Evolutionary conservation across 495 filamentous ascomycete genomes (phyloP).

Genomic region (Apodospora peruviana): DNA sequence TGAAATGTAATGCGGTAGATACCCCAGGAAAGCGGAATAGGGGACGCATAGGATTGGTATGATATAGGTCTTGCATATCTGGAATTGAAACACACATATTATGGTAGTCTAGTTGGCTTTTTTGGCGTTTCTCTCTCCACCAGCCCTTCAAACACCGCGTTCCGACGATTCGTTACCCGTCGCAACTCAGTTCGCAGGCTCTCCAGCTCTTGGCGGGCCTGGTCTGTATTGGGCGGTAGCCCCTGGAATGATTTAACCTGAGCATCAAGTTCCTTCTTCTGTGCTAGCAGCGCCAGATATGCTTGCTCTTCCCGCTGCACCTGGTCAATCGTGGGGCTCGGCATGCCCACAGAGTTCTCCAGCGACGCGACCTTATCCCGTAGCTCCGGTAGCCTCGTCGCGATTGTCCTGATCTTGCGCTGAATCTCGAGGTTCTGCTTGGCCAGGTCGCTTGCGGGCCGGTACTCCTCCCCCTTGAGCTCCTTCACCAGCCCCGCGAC

Average conservation of each 20-base stretch:
- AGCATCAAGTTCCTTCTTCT: slow-evolving; percentile 52
- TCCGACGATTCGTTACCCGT: slow-evolving; percentile 51
- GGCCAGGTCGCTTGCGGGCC: slow-evolving; percentile 44
- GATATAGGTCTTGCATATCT: neutral
- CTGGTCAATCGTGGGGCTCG: slow-evolving; percentile 34
- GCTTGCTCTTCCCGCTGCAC: slow-evolving; percentile 48
- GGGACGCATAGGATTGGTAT: slow-evolving; percentile 4
- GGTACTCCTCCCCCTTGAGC: slow-evolving; percentile 39
- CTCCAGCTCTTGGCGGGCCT: slow-evolving; percentile 61
- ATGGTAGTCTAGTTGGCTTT: slow-evolving; percentile 22
- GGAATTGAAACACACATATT: neutral
- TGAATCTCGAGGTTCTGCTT: slow-evolving; percentile 58
- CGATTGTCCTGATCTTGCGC: slow-evolving; percentile 53
- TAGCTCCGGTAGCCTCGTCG: slow-evolving; percentile 51
- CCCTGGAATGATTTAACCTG: slow-evolving; percentile 58
- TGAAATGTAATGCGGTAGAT: slow-evolving; percentile 9
- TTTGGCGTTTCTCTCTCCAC: slow-evolving; percentile 47
- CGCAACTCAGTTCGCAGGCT: slow-evolving; percentile 55
- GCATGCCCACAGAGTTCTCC: slow-evolving; percentile 5
- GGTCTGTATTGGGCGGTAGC: slow-evolving; percentile 62
- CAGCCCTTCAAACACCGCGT: slow-evolving; percentile 62
- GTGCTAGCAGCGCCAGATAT: slow-evolving; percentile 42
- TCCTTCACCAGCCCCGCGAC: slow-evolving; percentile 14
- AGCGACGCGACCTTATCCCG: slow-evolving; percentile 35
- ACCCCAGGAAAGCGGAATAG: slow-evolving; percentile 1